Percentiles rank a stretch among this genome's conserved stretches.
These are phyloP conservation scores for Nemania sp. DNA, from an alignment of 2,329 filamentous ascomycete genomes.

Conservation along the genomic window DNA sequence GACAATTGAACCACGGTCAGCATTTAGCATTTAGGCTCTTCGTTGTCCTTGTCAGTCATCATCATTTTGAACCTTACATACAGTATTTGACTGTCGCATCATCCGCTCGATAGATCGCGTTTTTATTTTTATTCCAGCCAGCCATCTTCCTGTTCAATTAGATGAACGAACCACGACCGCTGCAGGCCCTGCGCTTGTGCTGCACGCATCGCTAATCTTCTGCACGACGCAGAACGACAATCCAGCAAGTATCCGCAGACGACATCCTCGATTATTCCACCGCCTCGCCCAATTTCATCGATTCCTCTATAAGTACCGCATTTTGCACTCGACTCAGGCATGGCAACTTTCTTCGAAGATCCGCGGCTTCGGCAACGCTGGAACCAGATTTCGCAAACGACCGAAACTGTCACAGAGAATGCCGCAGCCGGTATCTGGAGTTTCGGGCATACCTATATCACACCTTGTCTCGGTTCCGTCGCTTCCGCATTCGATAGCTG, in stretches of 20 bases:
- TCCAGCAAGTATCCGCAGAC: slow-evolving; percentile 22
- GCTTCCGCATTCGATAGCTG: slow-evolving; percentile 77
- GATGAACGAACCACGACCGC: slow-evolving; percentile 34
- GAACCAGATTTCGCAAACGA: slow-evolving; percentile 91
- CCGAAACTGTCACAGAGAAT: slow-evolving; percentile 89
- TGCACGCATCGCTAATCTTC: slow-evolving; percentile 36
- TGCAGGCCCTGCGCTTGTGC: slow-evolving; percentile 31
- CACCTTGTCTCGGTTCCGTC: slow-evolving; percentile 80
- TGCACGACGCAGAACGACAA: slow-evolving; percentile 28
- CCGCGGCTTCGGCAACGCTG: slow-evolving; percentile 92
- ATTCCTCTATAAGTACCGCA: slow-evolving; percentile 12
- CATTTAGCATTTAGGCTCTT: slow-evolving; percentile 10
- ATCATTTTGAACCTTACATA: slow-evolving; percentile 3
- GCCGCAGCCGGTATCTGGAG: slow-evolving; percentile 92
- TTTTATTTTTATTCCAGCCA: not conserved
- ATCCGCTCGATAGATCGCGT: not conserved
- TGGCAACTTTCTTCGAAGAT: slow-evolving; percentile 75
- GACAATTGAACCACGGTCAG: slow-evolving; percentile 23
- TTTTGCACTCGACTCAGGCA: slow-evolving; percentile 46
- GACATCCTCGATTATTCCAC: slow-evolving; percentile 21
- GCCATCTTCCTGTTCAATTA: slow-evolving; percentile 11
- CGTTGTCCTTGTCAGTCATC: not conserved
- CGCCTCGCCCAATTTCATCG: not conserved
- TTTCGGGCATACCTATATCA: slow-evolving; percentile 87
- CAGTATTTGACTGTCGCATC: not conserved